phyloP scores from a whole-genome alignment of 768 basidiomycete genomes.

The Suillus americanus region DNA sequence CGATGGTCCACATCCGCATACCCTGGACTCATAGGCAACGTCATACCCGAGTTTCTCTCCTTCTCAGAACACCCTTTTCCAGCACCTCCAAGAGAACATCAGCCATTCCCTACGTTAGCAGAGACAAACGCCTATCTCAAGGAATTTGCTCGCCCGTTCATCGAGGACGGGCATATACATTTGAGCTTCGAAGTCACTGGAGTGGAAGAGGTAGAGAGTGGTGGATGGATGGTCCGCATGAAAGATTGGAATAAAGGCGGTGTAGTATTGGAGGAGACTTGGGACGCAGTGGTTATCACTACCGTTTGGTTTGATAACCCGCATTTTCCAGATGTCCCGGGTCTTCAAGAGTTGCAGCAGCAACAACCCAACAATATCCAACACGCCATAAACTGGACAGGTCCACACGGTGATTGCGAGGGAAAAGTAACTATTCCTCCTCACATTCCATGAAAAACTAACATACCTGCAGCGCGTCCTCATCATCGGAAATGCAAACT shows the following conservation, averaged over 20 bases:
- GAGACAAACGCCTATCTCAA: constrained; percentile 30
- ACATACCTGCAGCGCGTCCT: constrained; percentile 37
- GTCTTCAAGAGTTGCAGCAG: constrained; percentile 36
- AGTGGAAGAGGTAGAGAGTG: constrained; percentile 35
- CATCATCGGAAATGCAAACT: constrained; percentile 52
- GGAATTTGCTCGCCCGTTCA: constrained; percentile 24
- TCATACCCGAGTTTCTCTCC: constrained; percentile 41
- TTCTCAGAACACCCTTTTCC: constrained; percentile 33
- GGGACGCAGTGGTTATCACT: constrained; percentile 52
- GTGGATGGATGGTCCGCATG: constrained; percentile 42
- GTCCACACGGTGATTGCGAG: constrained; percentile 34
- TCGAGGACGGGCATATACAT: constrained; percentile 34
- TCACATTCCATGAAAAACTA: background rate
- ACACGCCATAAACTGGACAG: constrained; percentile 45
- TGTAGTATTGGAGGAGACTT: constrained; percentile 33
- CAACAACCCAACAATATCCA: constrained; percentile 33
- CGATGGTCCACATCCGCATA: constrained; percentile 50
- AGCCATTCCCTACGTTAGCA: constrained; percentile 29
- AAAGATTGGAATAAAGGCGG: constrained; percentile 35
- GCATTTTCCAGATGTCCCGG: constrained; percentile 43
- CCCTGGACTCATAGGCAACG: constrained; percentile 48
- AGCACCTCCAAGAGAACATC: constrained; percentile 17
- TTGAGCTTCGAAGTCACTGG: constrained; percentile 40
- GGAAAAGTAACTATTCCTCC: constrained; percentile 23
- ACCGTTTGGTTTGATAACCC: constrained; percentile 46